Conservation (phyloP, 345 rosid genomes). For the Acer negundo region DNA sequence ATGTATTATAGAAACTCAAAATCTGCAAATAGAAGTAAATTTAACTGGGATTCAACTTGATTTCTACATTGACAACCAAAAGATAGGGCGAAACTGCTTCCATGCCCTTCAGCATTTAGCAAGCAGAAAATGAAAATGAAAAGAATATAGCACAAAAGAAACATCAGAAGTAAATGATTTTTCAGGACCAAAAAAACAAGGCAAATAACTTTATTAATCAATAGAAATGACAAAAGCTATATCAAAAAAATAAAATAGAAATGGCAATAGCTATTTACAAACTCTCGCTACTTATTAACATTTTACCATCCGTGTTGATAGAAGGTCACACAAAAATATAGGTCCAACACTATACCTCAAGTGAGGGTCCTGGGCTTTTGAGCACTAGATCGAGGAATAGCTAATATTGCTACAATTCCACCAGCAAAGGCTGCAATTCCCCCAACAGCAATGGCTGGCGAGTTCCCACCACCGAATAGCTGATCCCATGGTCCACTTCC, state of each 20-base stretch:
- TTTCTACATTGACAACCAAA: neutral
- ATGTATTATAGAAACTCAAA: neutral
- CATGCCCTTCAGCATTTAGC: neutral
- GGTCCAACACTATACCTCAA: conserved; percentile 47
- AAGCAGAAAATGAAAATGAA: neutral
- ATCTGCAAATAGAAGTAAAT: neutral
- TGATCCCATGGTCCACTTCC: conserved; percentile 89
- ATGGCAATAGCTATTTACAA: conserved; percentile 27
- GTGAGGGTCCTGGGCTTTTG: conserved; percentile 57
- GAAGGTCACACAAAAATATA: conserved; percentile 19
- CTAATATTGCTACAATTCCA: conserved; percentile 80
- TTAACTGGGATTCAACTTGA: conserved; percentile 5
- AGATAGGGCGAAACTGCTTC: neutral
- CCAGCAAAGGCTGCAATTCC: conserved; percentile 62
- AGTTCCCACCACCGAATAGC: conserved; percentile 82
- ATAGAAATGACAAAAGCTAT: conserved; percentile 26
- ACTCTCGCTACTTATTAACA: conserved; percentile 17
- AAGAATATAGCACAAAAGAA: neutral
- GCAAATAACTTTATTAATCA: conserved; percentile 21
- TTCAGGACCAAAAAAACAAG: neutral
- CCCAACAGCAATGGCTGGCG: conserved; percentile 74
- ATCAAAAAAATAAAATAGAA: conserved; percentile 2
- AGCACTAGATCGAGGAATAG: conserved; percentile 71
- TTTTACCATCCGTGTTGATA: conserved; percentile 14
- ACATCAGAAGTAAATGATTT: conserved; percentile 15